Evolutionary conservation across 441 rosid species (phyloP).

Genomic region (Brassica balearica): DNA sequence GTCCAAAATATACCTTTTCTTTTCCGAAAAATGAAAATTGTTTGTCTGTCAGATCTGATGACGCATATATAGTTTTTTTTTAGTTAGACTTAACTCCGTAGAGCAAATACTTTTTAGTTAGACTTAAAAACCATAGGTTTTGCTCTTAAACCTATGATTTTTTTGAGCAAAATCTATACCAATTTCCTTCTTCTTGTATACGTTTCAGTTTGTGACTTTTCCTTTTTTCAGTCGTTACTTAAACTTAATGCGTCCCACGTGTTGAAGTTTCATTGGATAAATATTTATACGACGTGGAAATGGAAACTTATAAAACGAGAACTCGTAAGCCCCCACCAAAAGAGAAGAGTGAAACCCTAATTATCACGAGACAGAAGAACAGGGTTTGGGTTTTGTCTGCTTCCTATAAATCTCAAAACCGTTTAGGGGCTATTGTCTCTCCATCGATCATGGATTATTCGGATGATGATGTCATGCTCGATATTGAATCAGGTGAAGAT

Average conservation of each 20-base stretch:
- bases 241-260: not conserved
- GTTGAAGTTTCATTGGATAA: not conserved
- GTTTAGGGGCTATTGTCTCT: slow-evolving; percentile 1
- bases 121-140: too few relatives aligned
- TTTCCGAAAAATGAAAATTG: not conserved
- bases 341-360: not conserved
- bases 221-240: not conserved
- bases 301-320: not conserved
- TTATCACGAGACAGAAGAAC: slow-evolving; percentile 1
- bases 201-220: not conserved
- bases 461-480: slow-evolving; percentile 61
- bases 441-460: slow-evolving; percentile 52
- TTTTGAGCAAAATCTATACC: not conserved
- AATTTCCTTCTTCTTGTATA: not conserved
- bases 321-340: not conserved
- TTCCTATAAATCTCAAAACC: not conserved
- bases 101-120: too few relatives aligned
- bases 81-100: not conserved
- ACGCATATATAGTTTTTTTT: not conserved
- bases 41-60: not conserved
- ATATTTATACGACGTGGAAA: not conserved
- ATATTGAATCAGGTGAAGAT: slow-evolving; percentile 59
- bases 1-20: too few relatives aligned
- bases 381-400: not conserved
- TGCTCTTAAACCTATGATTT: too few relatives aligned